Evolutionary conservation across 2,329 filamentous ascomycete species (phyloP).

Genomic region (Penicillium sp.): DNA sequence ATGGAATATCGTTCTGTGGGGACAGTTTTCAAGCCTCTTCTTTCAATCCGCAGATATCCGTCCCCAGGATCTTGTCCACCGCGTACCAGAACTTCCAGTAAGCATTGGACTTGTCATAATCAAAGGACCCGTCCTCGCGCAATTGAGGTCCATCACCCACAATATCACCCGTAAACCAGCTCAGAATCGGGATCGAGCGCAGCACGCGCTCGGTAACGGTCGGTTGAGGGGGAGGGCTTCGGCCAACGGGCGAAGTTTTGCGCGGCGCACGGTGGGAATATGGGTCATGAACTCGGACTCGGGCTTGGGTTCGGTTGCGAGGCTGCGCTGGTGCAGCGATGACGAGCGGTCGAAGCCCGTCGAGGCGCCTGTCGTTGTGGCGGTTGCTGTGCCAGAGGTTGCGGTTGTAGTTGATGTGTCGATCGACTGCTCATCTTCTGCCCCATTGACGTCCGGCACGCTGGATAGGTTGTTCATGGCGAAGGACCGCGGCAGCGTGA

Average conservation of each 20-base stretch:
- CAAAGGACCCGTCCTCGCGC: constrained; percentile 52
- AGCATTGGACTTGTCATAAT: constrained; percentile 59
- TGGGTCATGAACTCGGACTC: constrained; percentile 48
- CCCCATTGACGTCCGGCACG: constrained; percentile 19
- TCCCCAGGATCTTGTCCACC: constrained; percentile 53
- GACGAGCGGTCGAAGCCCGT: constrained; percentile 12
- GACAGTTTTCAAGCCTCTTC: constrained; percentile 40
- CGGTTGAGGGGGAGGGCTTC: constrained; percentile 64
- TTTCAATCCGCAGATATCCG: constrained; percentile 57
- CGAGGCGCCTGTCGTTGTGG: constrained; percentile 20
- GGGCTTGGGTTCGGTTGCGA: constrained; percentile 29
- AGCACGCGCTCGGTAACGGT: constrained; percentile 60
- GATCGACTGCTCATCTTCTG: constrained; percentile 31
- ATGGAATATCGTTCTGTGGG: neutral
- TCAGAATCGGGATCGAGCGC: constrained; percentile 62
- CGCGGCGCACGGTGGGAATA: constrained; percentile 63
- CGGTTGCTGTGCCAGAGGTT: constrained; percentile 40
- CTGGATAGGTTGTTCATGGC: constrained; percentile 35
- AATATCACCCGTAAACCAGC: constrained; percentile 61
- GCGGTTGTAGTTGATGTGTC: constrained; percentile 38
- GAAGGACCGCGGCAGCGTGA: constrained; percentile 40
- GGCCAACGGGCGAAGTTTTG: constrained; percentile 61
- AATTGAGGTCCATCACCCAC: constrained; percentile 45
- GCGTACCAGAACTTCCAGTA: constrained; percentile 59
- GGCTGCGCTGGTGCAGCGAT: constrained; percentile 27